Conservation (phyloP, 768 basidiomycete genomes). For the Stropharia rugosoannulata region DNA sequence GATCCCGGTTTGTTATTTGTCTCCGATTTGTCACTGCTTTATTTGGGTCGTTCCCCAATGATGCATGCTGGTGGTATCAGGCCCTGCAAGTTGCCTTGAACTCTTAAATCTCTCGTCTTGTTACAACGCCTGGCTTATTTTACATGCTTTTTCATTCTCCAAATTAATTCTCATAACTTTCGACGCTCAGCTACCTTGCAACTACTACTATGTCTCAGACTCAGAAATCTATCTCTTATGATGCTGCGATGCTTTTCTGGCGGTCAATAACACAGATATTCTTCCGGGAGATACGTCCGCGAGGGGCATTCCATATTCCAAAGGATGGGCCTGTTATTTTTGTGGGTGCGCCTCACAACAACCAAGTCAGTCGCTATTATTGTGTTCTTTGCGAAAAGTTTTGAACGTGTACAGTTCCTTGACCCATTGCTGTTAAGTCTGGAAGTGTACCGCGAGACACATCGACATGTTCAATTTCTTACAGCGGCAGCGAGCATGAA, state of each 20-base stretch:
- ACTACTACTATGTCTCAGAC: slow-evolving; percentile 17
- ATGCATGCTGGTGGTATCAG: background rate
- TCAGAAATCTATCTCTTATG: slow-evolving; percentile 44
- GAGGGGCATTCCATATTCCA: slow-evolving; percentile 95
- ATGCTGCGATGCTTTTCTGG: slow-evolving; percentile 84
- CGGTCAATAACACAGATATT: slow-evolving; percentile 86
- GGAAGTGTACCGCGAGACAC: slow-evolving; percentile 83
- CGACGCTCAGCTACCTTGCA: background rate
- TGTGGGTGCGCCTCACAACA: slow-evolving; percentile 90
- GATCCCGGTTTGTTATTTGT: background rate
- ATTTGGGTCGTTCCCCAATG: slow-evolving; percentile 1
- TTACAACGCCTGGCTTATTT: background rate
- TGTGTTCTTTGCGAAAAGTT: background rate
- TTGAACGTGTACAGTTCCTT: slow-evolving; percentile 62
- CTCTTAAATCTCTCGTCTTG: background rate
- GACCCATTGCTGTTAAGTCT: slow-evolving; percentile 85
- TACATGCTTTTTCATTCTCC: background rate
- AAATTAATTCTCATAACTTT: background rate
- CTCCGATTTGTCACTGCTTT: slow-evolving; percentile 4
- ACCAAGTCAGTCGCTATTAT: slow-evolving; percentile 56
- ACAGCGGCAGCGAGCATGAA: slow-evolving; percentile 90
- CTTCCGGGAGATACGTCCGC: slow-evolving; percentile 92
- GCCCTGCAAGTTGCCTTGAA: background rate
- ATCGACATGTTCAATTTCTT: slow-evolving; percentile 80
- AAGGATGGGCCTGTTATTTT: slow-evolving; percentile 89